A percentile compares a stretch with the other conserved stretches of the same genome.
These are phyloP conservation scores for Aspergillus cristatus DNA, from an alignment of 495 filamentous ascomycete species.

Conservation along the genomic window DNA sequence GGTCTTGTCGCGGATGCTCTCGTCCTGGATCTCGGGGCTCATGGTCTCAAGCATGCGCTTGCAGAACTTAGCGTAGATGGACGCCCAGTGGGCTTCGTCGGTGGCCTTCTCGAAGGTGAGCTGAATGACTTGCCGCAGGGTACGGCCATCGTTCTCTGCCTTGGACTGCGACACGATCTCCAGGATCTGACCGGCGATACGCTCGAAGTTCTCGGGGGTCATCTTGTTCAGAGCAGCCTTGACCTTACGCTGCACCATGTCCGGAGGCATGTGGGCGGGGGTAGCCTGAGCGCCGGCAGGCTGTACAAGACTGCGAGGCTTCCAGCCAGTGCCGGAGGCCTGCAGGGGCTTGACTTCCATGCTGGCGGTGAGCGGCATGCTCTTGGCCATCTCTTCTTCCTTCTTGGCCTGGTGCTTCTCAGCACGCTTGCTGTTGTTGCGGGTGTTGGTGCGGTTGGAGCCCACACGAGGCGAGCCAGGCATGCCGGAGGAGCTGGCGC, in stretches of 20 bases:
- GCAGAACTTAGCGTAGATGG: constrained; percentile 99
- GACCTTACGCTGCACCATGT: constrained; percentile 95
- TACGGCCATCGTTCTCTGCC: constrained; percentile 88
- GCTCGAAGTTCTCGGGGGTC: constrained; percentile 98
- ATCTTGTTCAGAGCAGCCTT: constrained; percentile 99
- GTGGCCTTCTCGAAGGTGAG: constrained; percentile 98
- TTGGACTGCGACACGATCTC: constrained; percentile 90
- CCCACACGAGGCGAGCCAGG: constrained; percentile 46
- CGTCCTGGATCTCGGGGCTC: constrained; percentile 91
- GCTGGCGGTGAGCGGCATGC: constrained; percentile 81
- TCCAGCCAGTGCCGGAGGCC: constrained; percentile 70
- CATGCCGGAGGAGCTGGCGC: constrained; percentile 45
- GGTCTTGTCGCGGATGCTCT: constrained; percentile 78
- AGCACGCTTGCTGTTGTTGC: constrained; percentile 49
- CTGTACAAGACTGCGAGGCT: constrained; percentile 62
- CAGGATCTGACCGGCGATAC: constrained; percentile 87
- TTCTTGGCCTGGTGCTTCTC: constrained; percentile 46
- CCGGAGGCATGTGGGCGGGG: constrained; percentile 64
- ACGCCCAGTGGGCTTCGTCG: constrained; percentile 97
- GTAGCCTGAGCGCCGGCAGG: constrained; percentile 43
- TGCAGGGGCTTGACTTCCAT: constrained; percentile 72
- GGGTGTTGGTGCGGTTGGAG: constrained; percentile 40
- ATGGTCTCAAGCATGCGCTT: constrained; percentile 93
- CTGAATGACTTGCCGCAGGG: constrained; percentile 93
- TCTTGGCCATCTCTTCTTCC: constrained; percentile 58